Conservation (phyloP, 768 basidiomycete species). For the Pisolithus microcarpus region DNA sequence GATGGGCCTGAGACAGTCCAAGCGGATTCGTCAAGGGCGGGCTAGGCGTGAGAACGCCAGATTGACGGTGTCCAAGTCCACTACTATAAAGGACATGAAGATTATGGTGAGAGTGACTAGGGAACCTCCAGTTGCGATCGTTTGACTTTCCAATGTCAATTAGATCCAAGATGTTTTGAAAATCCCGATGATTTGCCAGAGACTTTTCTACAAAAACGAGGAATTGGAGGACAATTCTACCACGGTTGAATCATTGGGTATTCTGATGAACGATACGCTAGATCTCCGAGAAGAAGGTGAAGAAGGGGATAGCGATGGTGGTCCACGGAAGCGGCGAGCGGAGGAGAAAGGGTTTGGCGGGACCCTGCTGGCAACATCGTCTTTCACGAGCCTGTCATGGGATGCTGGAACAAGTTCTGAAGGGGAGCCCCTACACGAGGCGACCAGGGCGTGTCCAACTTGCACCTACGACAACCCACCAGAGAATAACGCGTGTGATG, state of each 20-base stretch:
- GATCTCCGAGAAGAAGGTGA: conserved; percentile 62
- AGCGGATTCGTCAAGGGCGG: conserved; percentile 55
- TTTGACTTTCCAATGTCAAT: conserved; percentile 1
- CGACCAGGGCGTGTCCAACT: conserved; percentile 38
- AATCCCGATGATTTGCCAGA: conserved; percentile 73
- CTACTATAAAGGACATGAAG: conserved; percentile 75
- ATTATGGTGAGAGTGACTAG: conserved; percentile 42
- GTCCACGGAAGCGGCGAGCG: conserved; percentile 34
- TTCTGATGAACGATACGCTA: conserved; percentile 55
- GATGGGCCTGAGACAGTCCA: conserved; percentile 55
- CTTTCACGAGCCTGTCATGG: conserved; percentile 23
- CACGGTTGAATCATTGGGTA: conserved; percentile 46
- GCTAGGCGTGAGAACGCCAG: conserved; percentile 43
- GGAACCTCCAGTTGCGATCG: neutral
- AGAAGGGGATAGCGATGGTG: conserved; percentile 46
- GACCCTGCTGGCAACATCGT: conserved; percentile 52
- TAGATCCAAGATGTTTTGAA: conserved; percentile 57
- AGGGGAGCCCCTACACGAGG: conserved; percentile 18
- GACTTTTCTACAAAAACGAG: conserved; percentile 51
- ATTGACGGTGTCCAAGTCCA: conserved; percentile 54
- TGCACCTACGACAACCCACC: conserved; percentile 56
- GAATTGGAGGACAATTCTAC: conserved; percentile 60
- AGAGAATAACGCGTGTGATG: conserved; percentile 36
- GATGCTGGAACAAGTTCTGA: conserved; percentile 31
- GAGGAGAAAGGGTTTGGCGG: conserved; percentile 69